Evolutionary conservation across 2,329 filamentous ascomycete species (phyloP).

Genomic region (Ilyonectria sp.): DNA sequence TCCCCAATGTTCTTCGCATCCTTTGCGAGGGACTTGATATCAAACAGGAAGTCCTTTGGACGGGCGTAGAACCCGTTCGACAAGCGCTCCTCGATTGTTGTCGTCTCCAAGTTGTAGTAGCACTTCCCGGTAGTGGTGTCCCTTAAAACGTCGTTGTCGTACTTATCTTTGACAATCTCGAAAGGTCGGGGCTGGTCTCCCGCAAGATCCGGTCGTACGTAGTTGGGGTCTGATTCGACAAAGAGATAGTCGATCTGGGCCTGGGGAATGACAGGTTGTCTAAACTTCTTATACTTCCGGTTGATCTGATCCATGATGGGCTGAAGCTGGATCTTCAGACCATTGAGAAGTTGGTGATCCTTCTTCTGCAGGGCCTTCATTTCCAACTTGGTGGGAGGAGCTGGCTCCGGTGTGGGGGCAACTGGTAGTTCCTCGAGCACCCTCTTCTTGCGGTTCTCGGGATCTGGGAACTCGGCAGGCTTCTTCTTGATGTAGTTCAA

Average conservation of each 20-base stretch:
- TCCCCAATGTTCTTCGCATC: slow-evolving; percentile 90
- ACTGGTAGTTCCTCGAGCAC: slow-evolving; percentile 83
- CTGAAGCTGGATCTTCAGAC: slow-evolving; percentile 90
- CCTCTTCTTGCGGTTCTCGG: slow-evolving; percentile 87
- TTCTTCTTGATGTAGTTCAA: slow-evolving; percentile 83
- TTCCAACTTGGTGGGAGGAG: slow-evolving; percentile 81
- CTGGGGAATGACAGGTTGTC: slow-evolving; percentile 83
- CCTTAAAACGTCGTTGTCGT: slow-evolving; percentile 82
- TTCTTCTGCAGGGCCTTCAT: slow-evolving; percentile 84
- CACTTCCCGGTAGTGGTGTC: slow-evolving; percentile 86
- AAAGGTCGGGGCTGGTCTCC: slow-evolving; percentile 78
- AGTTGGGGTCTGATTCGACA: slow-evolving; percentile 84
- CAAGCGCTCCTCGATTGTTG: slow-evolving; percentile 94
- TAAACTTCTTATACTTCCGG: slow-evolving; percentile 89
- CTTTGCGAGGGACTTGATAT: slow-evolving; percentile 87
- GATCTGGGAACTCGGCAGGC: slow-evolving; percentile 90
- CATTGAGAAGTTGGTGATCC: slow-evolving; percentile 87
- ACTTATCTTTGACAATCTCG: slow-evolving; percentile 83
- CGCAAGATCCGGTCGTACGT: slow-evolving; percentile 71
- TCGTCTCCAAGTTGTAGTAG: slow-evolving; percentile 95
- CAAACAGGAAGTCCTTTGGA: slow-evolving; percentile 88
- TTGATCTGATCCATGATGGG: slow-evolving; percentile 99
- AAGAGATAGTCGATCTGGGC: slow-evolving; percentile 84
- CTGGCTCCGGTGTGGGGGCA: slow-evolving; percentile 80
- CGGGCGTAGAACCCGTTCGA: slow-evolving; percentile 97